Evolutionary conservation across 2,329 filamentous ascomycete genomes (phyloP), one percentile per base, ranked within the genome.

Genomic region (Aspergillus sp.): DNA sequence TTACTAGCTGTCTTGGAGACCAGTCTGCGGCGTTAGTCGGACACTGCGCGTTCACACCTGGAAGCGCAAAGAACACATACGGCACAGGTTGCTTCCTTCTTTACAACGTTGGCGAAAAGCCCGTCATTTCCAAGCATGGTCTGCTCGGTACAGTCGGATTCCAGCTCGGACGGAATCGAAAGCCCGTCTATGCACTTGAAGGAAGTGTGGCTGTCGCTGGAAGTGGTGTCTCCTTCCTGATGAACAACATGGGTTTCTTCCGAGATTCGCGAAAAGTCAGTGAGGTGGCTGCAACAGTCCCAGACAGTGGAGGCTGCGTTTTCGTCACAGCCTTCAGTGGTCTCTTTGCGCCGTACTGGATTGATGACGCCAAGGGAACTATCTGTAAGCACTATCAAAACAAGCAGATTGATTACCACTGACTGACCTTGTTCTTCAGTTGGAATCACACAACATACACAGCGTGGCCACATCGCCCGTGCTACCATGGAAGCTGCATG

Each of bases 331-430:
- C 93, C 1, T 97, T 97, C 75, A 93, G 90, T 76, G 93, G 93
- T 57, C 84, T 97, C 3, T 96, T 96, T 74, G 93, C 93, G 1
- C 93, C 93, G 0, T 96, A 97, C 77, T 97, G 93, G 93, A 94
- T 96, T 64, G 92, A 96, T 73, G 91, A 96, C 78, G 92, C 92
- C 22, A 90, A 93, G 75, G 93, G 93, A 62, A 96, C 93, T 5
- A 87, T 95, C 59, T 93, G 85, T 88, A 80, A 79, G 84, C 81
- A 34, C 22, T 31, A 58, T 17, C 30, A 41, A 15, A 30, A 7
- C 3, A 19, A 19, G 19, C 22, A 22, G 31, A 13, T 23, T 3
- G 23, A 23, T 22, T 28, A 13, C 15, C 47, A 49, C 19, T 50
- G 25, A 53, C 63, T 64, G 7, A 64, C 46, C 30, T 22, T 17